A percentile compares a stretch with the other conserved stretches of the same genome.
Evolutionary conservation across 192 early-diverging fungal species (phyloP).

Genomic region (Chytriomyces confervae): DNA sequence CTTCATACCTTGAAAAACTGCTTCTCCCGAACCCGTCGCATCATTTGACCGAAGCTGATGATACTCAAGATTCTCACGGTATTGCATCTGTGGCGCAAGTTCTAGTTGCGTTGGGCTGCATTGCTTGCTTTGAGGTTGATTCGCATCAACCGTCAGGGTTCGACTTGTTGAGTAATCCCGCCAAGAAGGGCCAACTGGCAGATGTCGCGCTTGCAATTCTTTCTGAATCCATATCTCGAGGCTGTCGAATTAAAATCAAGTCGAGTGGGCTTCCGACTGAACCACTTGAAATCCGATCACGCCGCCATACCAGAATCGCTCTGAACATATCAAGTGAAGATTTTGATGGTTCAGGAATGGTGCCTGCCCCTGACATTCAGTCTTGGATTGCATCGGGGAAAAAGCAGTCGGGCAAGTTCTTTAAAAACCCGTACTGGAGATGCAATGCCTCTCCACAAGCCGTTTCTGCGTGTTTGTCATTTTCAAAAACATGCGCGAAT

Average conservation of each 20-base stretch:
- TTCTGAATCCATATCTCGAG: conserved; percentile 6
- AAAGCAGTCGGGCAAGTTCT: conserved; percentile 1
- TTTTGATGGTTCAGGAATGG: neutral
- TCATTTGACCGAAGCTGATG: conserved; percentile 8
- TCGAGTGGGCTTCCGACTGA: neutral
- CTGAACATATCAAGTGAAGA: neutral
- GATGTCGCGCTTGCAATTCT: conserved; percentile 9
- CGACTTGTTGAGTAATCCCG: neutral
- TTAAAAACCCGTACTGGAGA: neutral
- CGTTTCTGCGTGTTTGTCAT: conserved; percentile 16
- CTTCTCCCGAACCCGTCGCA: neutral
- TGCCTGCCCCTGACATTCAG: neutral
- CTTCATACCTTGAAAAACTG: neutral
- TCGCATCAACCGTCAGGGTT: neutral
- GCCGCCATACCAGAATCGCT: neutral
- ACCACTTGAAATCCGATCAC: neutral
- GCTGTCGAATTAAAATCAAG: conserved; percentile 20
- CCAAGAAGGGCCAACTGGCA: neutral
- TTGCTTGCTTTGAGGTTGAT: conserved; percentile 8
- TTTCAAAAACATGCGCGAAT: conserved; percentile 8
- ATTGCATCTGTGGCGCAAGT: conserved; percentile 14
- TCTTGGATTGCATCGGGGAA: conserved; percentile 4
- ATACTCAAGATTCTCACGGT: neutral
- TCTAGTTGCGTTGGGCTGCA: neutral
- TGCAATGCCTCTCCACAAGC: conserved; percentile 11